A percentile compares a stretch with the other conserved stretches of the same genome.
These are phyloP conservation scores for Colletotrichum chlorophyti DNA, from an alignment of 2,329 filamentous ascomycete genomes.

Conservation along the genomic window DNA sequence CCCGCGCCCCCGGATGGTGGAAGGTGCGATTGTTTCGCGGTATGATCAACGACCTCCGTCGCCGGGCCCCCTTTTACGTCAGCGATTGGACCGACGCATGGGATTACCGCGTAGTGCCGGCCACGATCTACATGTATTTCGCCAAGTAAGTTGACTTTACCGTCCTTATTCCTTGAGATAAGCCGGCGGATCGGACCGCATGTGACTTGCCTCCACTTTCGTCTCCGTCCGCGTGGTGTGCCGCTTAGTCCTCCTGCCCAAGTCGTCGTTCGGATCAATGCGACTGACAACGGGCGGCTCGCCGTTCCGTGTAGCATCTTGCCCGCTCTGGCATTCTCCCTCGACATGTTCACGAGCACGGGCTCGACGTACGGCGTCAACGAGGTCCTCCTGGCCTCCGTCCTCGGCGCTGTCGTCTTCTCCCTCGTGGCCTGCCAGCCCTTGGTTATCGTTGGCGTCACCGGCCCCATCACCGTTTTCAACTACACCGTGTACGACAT, in stretches of 20 bases:
- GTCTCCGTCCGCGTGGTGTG: too few relatives aligned
- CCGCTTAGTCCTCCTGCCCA: too few relatives aligned
- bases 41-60: constrained; percentile 79
- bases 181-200: too few relatives aligned
- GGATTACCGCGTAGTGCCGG: constrained; percentile 88
- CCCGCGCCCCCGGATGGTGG: constrained; percentile 65
- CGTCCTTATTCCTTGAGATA: constrained; percentile 3
- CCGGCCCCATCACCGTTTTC: constrained; percentile 91
- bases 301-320: constrained; percentile 68
- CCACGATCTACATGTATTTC: constrained; percentile 94
- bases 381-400: constrained; percentile 86
- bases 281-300: constrained; percentile 22
- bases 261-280: not conserved
- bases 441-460: constrained; percentile 89
- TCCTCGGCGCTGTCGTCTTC: constrained; percentile 84
- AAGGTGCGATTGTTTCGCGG: constrained; percentile 77
- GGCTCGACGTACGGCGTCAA: constrained; percentile 87
- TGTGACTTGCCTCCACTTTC: too few relatives aligned
- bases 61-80: constrained; percentile 77
- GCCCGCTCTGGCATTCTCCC: constrained; percentile 84
- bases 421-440: constrained; percentile 82
- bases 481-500: constrained; percentile 96
- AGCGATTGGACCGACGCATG: constrained; percentile 88
- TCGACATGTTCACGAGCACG: constrained; percentile 94
- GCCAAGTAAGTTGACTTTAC: constrained; percentile 69